Percentiles rank a stretch among this genome's conserved stretches.
These are phyloP conservation scores for Penicillium sp. DNA, from an alignment of 2,329 filamentous ascomycete genomes.

Conservation along the genomic window DNA sequence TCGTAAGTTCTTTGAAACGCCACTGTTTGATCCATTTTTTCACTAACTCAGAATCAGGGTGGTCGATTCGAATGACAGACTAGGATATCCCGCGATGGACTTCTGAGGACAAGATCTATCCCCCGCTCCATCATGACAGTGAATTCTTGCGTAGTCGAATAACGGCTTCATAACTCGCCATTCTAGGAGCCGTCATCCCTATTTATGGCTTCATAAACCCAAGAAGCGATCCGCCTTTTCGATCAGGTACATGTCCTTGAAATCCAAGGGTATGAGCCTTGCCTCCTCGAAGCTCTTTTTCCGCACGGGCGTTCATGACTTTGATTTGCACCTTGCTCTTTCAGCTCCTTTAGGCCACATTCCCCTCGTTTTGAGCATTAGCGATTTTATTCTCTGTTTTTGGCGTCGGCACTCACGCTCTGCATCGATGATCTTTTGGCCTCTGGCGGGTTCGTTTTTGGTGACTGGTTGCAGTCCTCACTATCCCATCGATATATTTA, in stretches of 20 bases:
- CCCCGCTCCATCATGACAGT: not conserved
- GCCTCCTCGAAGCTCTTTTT: not conserved
- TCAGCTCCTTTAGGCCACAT: conserved; percentile 10
- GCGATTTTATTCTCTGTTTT: conserved; percentile 6
- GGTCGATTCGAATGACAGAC: conserved; percentile 45
- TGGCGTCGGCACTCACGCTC: conserved; percentile 1
- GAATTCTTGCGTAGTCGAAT: not conserved
- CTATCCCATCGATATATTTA: not conserved
- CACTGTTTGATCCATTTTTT: not conserved
- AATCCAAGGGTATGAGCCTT: not conserved
- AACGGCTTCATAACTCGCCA: not conserved
- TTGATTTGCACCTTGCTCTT: not conserved
- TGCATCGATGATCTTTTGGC: not conserved
- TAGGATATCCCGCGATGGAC: conserved; percentile 37
- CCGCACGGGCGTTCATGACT: not conserved
- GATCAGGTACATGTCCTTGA: not conserved
- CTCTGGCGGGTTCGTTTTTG: conserved; percentile 1
- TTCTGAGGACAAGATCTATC: conserved; percentile 24
- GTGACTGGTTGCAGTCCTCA: not conserved
- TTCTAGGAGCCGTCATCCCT: not conserved
- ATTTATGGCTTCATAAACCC: not conserved
- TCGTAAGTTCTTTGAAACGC: conserved; percentile 63
- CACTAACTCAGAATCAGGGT: conserved; percentile 33
- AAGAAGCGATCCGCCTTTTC: not conserved
- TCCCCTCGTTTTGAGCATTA: conserved; percentile 16